These are phyloP conservation scores for Trametes meyenii DNA, from an alignment of 768 basidiomycete species.

Conservation along the genomic window DNA sequence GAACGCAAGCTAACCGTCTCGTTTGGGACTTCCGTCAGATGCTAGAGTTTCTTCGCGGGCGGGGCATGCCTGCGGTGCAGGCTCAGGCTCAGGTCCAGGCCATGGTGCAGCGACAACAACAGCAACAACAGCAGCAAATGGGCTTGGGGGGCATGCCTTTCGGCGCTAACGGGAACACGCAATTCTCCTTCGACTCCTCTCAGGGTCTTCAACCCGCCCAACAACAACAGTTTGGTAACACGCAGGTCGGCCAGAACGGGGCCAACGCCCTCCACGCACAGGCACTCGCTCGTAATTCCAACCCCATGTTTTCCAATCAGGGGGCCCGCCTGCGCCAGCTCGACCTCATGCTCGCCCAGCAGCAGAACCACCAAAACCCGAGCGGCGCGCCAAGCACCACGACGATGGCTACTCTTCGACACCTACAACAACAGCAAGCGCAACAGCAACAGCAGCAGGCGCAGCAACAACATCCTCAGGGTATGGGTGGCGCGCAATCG, in stretches of 20 bases:
- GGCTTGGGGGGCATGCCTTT: conserved; percentile 10
- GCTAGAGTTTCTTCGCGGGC: conserved; percentile 22
- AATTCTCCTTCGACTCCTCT: conserved; percentile 14
- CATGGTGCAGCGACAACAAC: conserved; percentile 5
- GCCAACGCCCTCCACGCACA: conserved; percentile 13
- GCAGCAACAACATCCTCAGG: conserved; percentile 12
- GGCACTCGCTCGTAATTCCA: conserved; percentile 15
- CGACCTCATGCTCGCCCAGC: conserved; percentile 28
- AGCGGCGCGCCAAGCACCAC: conserved; percentile 8
- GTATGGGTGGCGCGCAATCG: conserved; percentile 5
- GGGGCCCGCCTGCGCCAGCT: conserved; percentile 27
- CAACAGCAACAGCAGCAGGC: conserved; percentile 13
- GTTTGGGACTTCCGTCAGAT: conserved; percentile 11
- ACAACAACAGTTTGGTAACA: conserved; percentile 14
- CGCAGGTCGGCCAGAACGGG: conserved; percentile 10
- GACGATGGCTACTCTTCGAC: conserved; percentile 17
- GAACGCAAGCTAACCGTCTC: conserved; percentile 15
- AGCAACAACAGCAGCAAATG: neutral
- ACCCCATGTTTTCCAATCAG: conserved; percentile 13
- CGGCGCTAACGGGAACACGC: conserved; percentile 10
- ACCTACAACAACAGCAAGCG: conserved; percentile 18
- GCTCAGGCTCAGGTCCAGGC: conserved; percentile 11
- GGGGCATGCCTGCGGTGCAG: conserved; percentile 2
- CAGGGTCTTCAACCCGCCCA: conserved; percentile 4
- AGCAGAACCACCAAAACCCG: conserved; percentile 28